Percentiles rank a stretch among this genome's conserved stretches.
Evolutionary conservation across 1,284 basidiomycete genomes (phyloP).

Genomic region (Austroboletus novae-zelandiae): DNA sequence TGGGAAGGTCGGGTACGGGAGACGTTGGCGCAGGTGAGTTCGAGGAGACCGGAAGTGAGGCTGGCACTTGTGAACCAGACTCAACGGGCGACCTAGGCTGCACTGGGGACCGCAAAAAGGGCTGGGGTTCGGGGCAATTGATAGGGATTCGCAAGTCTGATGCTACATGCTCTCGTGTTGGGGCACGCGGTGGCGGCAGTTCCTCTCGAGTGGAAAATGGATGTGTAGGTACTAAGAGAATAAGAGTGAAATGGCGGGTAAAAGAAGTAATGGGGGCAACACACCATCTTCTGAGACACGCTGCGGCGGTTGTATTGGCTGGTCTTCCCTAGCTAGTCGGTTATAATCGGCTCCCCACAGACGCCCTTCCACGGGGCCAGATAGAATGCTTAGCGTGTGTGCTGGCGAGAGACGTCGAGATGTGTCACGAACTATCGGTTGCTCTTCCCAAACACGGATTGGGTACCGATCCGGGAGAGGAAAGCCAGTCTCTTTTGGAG

Average conservation of each 20-base stretch:
- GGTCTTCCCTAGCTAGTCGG: not conserved
- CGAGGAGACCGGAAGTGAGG: not conserved
- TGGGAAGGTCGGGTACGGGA: slow-evolving; percentile 6
- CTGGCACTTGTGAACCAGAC: not conserved
- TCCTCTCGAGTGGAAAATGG: not conserved
- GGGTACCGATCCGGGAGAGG: slow-evolving; percentile 16
- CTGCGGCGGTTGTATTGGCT: not conserved
- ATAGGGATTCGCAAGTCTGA: not conserved
- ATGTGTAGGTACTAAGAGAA: slow-evolving; percentile 4
- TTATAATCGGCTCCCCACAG: not conserved
- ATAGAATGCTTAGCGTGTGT: not conserved
- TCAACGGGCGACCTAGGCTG: not conserved
- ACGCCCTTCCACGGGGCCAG: not conserved
- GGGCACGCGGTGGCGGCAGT: not conserved
- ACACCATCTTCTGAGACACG: slow-evolving; percentile 10
- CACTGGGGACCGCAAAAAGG: not conserved
- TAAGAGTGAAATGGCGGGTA: slow-evolving; percentile 7
- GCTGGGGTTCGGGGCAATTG: not conserved
- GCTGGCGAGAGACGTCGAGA: slow-evolving; percentile 14
- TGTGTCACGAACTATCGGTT: slow-evolving; percentile 6
- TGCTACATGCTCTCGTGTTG: not conserved
- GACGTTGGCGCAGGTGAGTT: not conserved
- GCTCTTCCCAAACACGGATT: slow-evolving; percentile 30
- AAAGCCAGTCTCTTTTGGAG: not conserved
- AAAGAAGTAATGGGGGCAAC: not conserved